A percentile compares a stretch with the other conserved stretches of the same genome.
phyloP scores from a whole-genome alignment of 2,329 filamentous ascomycete species.

The Coniella lustricola region DNA sequence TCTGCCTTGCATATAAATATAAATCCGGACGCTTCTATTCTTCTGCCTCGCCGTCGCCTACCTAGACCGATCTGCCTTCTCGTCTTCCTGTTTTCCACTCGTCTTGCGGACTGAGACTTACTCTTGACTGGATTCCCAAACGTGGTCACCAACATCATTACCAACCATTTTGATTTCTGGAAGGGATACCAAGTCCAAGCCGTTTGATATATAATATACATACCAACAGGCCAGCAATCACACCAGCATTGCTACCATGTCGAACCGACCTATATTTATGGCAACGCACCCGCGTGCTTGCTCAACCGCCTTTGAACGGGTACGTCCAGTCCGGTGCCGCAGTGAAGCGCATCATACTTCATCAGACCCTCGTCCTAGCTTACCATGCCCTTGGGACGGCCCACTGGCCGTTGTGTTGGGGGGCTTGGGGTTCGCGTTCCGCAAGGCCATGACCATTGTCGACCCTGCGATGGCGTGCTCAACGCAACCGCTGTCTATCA shows the following conservation, averaged over 20 bases:
- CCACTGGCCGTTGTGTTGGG: slow-evolving; percentile 5
- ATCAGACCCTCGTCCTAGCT: not conserved
- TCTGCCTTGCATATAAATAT: slow-evolving; percentile 14
- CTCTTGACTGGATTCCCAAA: no score
- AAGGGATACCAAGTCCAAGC: no score
- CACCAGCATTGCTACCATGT: slow-evolving; percentile 46
- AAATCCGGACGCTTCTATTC: slow-evolving; percentile 3
- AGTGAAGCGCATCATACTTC: no score
- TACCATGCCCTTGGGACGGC: slow-evolving; percentile 2
- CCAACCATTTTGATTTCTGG: no score
- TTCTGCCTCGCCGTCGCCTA: not conserved
- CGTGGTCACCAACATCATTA: no score
- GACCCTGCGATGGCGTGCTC: slow-evolving; percentile 15
- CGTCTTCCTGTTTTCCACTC: not conserved
- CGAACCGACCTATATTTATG: slow-evolving; percentile 78
- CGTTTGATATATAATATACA: not conserved
- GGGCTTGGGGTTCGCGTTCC: slow-evolving; percentile 5
- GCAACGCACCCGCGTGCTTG: slow-evolving; percentile 91
- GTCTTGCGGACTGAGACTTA: no score
- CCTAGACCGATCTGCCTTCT: not conserved
- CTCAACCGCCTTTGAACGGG: slow-evolving; percentile 94
- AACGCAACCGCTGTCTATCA: slow-evolving; percentile 1
- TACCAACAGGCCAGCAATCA: not conserved
- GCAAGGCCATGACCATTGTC: slow-evolving; percentile 5
- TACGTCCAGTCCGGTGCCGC: slow-evolving; percentile 44